These are phyloP conservation scores for Apiospora aurea DNA, from an alignment of 2,329 filamentous ascomycete genomes.

Conservation along the genomic window DNA sequence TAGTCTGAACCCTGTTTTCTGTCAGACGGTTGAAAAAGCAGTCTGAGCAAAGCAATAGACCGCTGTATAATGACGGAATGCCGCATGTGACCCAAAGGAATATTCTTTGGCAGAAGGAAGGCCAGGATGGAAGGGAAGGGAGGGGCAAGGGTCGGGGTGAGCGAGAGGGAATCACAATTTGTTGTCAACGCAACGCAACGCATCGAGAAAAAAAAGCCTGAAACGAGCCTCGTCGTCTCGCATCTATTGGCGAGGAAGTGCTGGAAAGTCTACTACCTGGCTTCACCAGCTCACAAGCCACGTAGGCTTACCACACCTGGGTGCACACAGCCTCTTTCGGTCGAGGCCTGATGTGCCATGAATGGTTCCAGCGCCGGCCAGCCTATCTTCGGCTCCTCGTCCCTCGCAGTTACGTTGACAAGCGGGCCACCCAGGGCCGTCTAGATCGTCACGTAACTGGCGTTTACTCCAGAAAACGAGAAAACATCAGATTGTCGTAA, in stretches of 20 bases:
- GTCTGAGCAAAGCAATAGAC: neutral
- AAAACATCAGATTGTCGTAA: conserved; percentile 19
- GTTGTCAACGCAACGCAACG: neutral
- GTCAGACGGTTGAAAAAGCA: conserved; percentile 21
- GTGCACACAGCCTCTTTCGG: conserved; percentile 18
- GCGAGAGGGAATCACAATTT: neutral
- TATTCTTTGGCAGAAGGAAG: neutral
- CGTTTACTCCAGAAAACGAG: neutral
- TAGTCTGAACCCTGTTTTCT: conserved; percentile 15
- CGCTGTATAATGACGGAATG: conserved; percentile 10
- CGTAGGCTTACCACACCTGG: conserved; percentile 13
- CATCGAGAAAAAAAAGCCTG: neutral
- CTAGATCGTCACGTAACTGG: neutral
- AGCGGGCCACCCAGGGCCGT: neutral
- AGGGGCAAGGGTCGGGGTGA: no score
- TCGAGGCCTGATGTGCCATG: conserved; percentile 19
- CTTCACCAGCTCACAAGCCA: conserved; percentile 1
- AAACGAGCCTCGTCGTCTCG: neutral
- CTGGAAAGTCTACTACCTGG: neutral
- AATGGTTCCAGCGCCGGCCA: neutral
- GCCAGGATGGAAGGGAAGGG: neutral
- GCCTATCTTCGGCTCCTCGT: neutral
- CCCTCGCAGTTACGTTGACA: neutral
- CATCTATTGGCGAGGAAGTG: neutral
- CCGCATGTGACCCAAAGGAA: neutral